Conservation (phyloP, 108 stramenopile species). For the Bacterosira constricta region DNA sequence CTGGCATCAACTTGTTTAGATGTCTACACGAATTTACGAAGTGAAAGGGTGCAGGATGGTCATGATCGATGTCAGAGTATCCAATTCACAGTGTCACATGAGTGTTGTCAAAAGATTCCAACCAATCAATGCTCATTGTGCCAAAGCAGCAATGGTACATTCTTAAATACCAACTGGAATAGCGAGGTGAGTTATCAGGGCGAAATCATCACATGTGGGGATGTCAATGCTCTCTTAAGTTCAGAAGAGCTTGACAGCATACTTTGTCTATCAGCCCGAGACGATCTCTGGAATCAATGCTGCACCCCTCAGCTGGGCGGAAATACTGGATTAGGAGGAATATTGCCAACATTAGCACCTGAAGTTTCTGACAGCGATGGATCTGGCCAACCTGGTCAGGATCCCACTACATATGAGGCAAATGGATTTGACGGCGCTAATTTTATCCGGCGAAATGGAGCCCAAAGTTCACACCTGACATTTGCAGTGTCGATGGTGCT, state of each 20-base stretch:
- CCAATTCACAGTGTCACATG: constrained; percentile 31
- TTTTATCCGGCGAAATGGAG: neutral
- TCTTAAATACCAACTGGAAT: constrained; percentile 53
- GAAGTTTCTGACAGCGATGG: constrained; percentile 12
- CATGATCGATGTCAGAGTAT: constrained; percentile 41
- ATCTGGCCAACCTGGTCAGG: neutral
- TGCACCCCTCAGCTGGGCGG: constrained; percentile 48
- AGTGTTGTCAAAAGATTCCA: constrained; percentile 46
- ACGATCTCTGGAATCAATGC: constrained; percentile 41
- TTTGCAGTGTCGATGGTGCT: neutral
- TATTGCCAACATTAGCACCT: constrained; percentile 22
- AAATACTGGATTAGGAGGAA: constrained; percentile 21
- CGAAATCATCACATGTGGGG: constrained; percentile 33
- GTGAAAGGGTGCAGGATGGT: constrained; percentile 35
- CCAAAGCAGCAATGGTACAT: constrained; percentile 44
- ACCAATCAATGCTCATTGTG: constrained; percentile 43
- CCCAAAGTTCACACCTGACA: neutral
- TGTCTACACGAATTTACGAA: constrained; percentile 44
- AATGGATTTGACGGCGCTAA: neutral
- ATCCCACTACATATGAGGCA: neutral
- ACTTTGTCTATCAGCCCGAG: constrained; percentile 34
- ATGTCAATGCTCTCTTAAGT: constrained; percentile 45
- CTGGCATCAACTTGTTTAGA: constrained; percentile 49
- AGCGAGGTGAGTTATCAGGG: constrained; percentile 41
- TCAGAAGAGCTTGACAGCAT: constrained; percentile 44